Base-by-base conservation (phyloP, 2,329 filamentous ascomycete species). In the Corynespora cassiicola region DNA sequence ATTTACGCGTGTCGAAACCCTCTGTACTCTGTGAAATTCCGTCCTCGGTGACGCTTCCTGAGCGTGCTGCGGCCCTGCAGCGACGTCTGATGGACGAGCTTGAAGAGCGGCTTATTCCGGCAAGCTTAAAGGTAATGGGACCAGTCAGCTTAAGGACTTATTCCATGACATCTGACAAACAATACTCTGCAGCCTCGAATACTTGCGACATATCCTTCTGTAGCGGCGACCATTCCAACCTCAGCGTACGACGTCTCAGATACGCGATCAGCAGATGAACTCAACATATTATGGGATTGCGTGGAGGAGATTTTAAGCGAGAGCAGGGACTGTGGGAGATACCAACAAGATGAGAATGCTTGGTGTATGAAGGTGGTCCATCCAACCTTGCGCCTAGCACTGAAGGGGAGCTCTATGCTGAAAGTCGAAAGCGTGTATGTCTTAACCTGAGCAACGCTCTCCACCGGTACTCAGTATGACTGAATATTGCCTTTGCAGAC, bases 401-500 rank as follows among this genome's bases (percentile, higher is more conserved):
- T 26, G 9, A 27, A 27, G 32, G 32, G 23, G n/a, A 35, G 22
- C n/a, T 23, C 14, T 16, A n/a, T 12, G 7, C 27, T 27, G 30
- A 33, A 35, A 19, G 6, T 26, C 11, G 23, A 35, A 18, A 35
- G 32, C 22, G 22, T 35, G 32, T 35, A 35, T 17, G 21, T 27
- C 32, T 27, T 7, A 35, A 7, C 32, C 19, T 11, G 23, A 11
- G 14, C 10, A 27, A 17, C 6, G 6, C 5, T 9, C 6, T 8
- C 7, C 6, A 6, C 20, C n/a, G 5, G n/a, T 15, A 16, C n/a
- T n/a, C n/a, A n/a, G n/a, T n/a, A n/a, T n/a, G 17, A 25, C 7
- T 15, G 5, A 5, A 5, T 18, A 6, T 25, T 5, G 18, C 22
- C 4, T 15, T 7, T 25, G 14, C 23, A 35, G 32, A 17, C 32